Evolutionary conservation across 768 basidiomycete genomes (phyloP).

Genomic region (Saitozyma sp.): DNA sequence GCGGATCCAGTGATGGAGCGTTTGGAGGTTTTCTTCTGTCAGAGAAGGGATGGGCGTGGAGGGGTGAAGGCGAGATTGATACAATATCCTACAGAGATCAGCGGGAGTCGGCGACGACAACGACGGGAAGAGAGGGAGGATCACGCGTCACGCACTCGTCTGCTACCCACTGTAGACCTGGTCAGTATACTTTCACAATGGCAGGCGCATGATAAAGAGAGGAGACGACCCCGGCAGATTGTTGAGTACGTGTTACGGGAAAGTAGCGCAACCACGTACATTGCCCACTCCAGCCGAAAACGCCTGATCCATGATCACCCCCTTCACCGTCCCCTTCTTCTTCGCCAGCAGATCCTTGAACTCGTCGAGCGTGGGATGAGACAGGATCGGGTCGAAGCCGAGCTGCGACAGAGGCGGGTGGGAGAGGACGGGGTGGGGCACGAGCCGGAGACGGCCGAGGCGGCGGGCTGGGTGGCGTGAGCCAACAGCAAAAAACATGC

Average conservation of each 20-base stretch:
- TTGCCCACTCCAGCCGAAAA: constrained; percentile 81
- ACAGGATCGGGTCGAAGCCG: constrained; percentile 75
- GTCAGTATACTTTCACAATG: background rate
- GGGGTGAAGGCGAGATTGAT: constrained; percentile 72
- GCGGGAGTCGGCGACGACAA: constrained; percentile 52
- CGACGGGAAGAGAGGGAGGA: background rate
- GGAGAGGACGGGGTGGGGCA: constrained; percentile 57
- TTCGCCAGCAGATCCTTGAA: constrained; percentile 60
- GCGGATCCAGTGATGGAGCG: constrained; percentile 60
- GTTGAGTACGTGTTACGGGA: background rate
- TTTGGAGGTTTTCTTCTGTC: constrained; percentile 57
- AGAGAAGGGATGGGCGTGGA: constrained; percentile 66
- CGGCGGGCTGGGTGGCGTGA: constrained; percentile 56
- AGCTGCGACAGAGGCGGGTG: constrained; percentile 72
- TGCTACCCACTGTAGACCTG: constrained; percentile 62
- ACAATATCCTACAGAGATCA: constrained; percentile 61
- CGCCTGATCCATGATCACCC: constrained; percentile 73
- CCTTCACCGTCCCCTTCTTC: constrained; percentile 68
- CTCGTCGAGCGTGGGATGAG: constrained; percentile 62
- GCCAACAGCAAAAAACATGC: constrained; percentile 24
- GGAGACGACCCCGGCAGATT: background rate
- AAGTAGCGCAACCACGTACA: constrained; percentile 19
- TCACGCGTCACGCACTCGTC: constrained; percentile 54
- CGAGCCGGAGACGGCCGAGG: constrained; percentile 69
- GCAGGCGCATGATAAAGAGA: background rate